Conservation (phyloP, 345 rosid species). For the Garcia nutans region DNA sequence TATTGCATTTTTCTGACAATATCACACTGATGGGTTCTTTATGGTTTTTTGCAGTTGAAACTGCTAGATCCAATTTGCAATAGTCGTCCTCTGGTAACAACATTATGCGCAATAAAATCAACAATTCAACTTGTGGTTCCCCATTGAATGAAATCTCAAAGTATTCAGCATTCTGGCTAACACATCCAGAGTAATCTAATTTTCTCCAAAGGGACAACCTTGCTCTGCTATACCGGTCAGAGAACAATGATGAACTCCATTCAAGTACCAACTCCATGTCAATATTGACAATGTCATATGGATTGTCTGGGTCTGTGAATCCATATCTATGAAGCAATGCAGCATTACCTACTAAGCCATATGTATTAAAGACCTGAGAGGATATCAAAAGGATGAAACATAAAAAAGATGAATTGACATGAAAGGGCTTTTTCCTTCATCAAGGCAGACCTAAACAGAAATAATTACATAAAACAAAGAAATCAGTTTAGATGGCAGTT, state of each 20-base stretch:
- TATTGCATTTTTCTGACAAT: conserved; percentile 35
- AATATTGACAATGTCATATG: conserved; percentile 73
- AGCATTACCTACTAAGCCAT: conserved; percentile 79
- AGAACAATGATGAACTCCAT: conserved; percentile 64
- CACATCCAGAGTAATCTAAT: conserved; percentile 57
- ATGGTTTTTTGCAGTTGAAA: conserved; percentile 32
- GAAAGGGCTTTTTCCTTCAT: neutral
- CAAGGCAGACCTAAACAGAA: neutral
- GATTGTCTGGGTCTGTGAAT: conserved; percentile 73
- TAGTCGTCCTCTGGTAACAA: conserved; percentile 54
- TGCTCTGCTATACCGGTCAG: conserved; percentile 56
- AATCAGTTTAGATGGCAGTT: neutral
- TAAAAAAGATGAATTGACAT: neutral
- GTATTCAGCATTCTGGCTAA: conserved; percentile 65
- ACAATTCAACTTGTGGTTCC: conserved; percentile 71
- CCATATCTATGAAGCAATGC: conserved; percentile 93
- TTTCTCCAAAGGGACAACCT: conserved; percentile 72
- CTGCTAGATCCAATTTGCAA: conserved; percentile 46
- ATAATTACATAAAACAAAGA: neutral
- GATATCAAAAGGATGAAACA: neutral
- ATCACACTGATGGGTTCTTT: conserved; percentile 33
- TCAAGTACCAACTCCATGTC: conserved; percentile 70
- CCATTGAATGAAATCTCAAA: conserved; percentile 75
- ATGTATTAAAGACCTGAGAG: conserved; percentile 75
- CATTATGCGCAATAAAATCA: conserved; percentile 53